Percentiles rank a stretch among this genome's conserved stretches.
phyloP scores from a whole-genome alignment of 306 rosid species.

The Glycine latifolia region DNA sequence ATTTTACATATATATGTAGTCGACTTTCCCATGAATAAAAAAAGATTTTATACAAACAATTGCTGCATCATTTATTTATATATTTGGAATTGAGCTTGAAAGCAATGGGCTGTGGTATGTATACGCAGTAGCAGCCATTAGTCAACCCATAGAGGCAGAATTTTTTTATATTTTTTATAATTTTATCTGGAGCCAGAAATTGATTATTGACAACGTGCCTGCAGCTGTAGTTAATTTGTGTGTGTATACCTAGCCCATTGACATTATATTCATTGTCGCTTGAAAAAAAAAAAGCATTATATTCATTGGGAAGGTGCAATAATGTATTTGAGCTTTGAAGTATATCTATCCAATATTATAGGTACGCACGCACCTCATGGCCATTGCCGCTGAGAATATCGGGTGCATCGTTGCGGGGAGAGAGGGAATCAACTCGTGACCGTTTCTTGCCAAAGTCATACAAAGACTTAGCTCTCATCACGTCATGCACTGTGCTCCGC shows the following conservation, averaged over 20 bases:
- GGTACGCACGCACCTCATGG: constrained; percentile 70
- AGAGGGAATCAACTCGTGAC: not conserved
- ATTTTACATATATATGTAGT: not conserved
- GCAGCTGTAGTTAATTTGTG: not conserved
- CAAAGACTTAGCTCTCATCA: constrained; percentile 78
- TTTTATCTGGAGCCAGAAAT: not conserved
- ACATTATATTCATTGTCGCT: no score
- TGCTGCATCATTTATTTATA: not conserved
- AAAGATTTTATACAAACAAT: not conserved
- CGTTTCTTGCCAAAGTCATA: constrained; percentile 80
- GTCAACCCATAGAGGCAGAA: not conserved
- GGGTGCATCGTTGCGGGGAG: constrained; percentile 56
- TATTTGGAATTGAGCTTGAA: not conserved
- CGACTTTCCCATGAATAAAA: not conserved
- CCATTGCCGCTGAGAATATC: constrained; percentile 72
- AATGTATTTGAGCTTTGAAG: not conserved
- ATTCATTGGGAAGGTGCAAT: no score
- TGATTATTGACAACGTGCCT: not conserved
- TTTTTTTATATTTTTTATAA: not conserved
- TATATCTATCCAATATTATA: not conserved
- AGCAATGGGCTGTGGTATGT: not conserved
- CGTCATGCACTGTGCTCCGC: constrained; percentile 64
- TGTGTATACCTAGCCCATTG: no score
- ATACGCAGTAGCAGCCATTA: not conserved
- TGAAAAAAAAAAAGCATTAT: no score